These are phyloP conservation scores for Trichosporon sp. DNA, from an alignment of 1,284 basidiomycete genomes.

Conservation along the genomic window DNA sequence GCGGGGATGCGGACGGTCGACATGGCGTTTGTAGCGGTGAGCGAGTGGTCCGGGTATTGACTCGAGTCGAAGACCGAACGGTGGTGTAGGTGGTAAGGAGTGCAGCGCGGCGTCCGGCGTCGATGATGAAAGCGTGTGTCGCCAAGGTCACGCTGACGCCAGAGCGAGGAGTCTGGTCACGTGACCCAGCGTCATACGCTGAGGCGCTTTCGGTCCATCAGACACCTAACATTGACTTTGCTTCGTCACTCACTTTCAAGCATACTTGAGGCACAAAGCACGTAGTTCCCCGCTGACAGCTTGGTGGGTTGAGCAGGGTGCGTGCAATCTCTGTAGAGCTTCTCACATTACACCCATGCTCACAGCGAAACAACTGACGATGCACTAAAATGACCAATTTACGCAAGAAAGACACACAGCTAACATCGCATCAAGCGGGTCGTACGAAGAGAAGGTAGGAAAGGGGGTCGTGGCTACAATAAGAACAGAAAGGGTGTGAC, in stretches of 20 bases:
- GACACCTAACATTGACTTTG: too few relatives aligned
- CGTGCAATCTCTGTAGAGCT: too few relatives aligned
- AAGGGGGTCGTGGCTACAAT: background rate
- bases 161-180: background rate
- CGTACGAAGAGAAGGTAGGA: background rate
- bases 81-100: background rate
- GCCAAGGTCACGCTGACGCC: background rate
- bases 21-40: constrained; percentile 19
- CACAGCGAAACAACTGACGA: too few relatives aligned
- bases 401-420: background rate
- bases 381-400: background rate
- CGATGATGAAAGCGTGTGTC: background rate
- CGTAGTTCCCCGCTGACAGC: too few relatives aligned
- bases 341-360: too few relatives aligned
- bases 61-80: background rate
- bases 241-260: too few relatives aligned
- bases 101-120: too few relatives aligned
- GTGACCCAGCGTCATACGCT: too few relatives aligned
- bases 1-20: constrained; percentile 38
- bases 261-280: too few relatives aligned
- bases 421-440: background rate
- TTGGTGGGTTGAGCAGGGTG: too few relatives aligned
- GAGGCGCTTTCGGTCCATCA: too few relatives aligned
- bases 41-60: background rate
- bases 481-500: background rate